These are phyloP conservation scores for Suillus tomentosus DNA, from an alignment of 768 basidiomycete species.

Conservation along the genomic window DNA sequence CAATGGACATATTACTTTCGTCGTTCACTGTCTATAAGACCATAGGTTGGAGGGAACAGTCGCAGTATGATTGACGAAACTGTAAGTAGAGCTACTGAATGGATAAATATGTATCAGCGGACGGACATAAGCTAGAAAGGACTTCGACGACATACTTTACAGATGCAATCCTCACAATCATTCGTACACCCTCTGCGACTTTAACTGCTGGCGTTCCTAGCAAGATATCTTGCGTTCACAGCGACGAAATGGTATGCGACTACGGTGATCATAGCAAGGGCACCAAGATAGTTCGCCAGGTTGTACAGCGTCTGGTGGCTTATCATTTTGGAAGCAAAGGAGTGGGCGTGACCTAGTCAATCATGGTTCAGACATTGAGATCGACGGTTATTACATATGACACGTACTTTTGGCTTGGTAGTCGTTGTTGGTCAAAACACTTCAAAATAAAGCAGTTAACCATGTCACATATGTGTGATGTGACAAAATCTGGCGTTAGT, in stretches of 20 bases:
- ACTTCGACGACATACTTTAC: background rate
- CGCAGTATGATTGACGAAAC: background rate
- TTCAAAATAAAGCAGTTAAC: background rate
- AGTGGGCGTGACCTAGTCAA: slow-evolving; percentile 10
- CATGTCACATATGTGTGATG: background rate
- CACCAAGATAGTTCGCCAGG: slow-evolving; percentile 81
- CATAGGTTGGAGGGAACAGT: background rate
- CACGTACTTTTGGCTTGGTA: slow-evolving; percentile 20
- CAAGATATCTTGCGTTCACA: slow-evolving; percentile 67
- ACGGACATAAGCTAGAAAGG: background rate
- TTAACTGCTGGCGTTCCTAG: slow-evolving; percentile 24
- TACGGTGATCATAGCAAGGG: slow-evolving; percentile 84
- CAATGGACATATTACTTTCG: background rate
- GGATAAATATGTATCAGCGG: background rate
- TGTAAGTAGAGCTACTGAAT: background rate
- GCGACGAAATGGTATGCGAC: slow-evolving; percentile 90
- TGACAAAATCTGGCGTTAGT: slow-evolving; percentile 21
- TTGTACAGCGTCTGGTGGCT: slow-evolving; percentile 77
- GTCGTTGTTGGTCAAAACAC: slow-evolving; percentile 8
- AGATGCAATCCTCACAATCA: background rate
- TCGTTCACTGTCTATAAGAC: background rate
- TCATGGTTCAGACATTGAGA: background rate
- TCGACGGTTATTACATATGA: background rate
- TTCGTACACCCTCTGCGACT: background rate
- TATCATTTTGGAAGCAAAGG: slow-evolving; percentile 56